phyloP scores from a whole-genome alignment of 805 yeast genomes.

The Metschnikowia borealis region DNA sequence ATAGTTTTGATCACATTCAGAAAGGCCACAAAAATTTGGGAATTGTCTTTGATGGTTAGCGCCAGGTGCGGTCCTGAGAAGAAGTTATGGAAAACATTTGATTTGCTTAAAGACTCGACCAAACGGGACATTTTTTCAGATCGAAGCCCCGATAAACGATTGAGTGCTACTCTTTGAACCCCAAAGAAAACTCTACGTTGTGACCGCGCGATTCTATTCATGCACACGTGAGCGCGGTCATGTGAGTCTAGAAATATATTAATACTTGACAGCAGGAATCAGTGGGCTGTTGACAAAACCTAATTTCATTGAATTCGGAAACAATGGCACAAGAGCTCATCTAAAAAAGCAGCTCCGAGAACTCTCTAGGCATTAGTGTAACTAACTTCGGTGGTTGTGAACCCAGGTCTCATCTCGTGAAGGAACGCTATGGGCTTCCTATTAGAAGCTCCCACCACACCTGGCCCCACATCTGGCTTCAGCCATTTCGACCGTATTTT shows the following conservation, averaged over 20 bases:
- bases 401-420: constrained; percentile 11
- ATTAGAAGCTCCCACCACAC: neutral
- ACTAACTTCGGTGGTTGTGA: constrained; percentile 12
- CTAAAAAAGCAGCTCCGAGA: no score
- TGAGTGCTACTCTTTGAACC: neutral
- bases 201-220: neutral
- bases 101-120: neutral
- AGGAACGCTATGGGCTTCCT: constrained; percentile 8
- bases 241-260: neutral
- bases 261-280: neutral
- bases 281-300: neutral
- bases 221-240: neutral
- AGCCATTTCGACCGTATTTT: constrained; percentile 12
- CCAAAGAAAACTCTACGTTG: neutral
- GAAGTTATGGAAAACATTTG: constrained; percentile 8
- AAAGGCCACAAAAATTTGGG: constrained; percentile 12
- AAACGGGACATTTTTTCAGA: neutral
- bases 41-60: constrained; percentile 9
- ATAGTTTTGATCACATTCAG: constrained; percentile 11
- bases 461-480: constrained; percentile 1
- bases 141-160: neutral
- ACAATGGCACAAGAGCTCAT: no score
- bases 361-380: neutral
- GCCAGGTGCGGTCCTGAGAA: neutral
- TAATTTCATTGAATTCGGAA: neutral